phyloP scores from a whole-genome alignment of 768 basidiomycete species.

The Boletus rubropictus region DNA sequence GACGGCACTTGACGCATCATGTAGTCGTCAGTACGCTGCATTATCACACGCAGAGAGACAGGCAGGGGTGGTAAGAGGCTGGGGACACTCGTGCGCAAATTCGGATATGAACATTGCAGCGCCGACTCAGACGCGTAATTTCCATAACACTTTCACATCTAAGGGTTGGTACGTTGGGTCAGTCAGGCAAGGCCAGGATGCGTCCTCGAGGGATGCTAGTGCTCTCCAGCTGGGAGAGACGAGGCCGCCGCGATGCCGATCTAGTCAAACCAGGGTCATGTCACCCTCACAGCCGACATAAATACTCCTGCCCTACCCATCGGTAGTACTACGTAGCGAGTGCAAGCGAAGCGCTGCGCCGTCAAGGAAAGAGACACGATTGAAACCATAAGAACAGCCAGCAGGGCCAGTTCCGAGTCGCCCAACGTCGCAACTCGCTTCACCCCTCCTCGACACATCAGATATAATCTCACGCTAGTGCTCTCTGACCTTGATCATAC shows the following conservation, averaged over 20 bases:
- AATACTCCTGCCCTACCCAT: background rate
- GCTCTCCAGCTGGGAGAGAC: too few relatives aligned
- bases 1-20: constrained; percentile 23
- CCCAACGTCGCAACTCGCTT: constrained; percentile 3
- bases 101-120: background rate
- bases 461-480: constrained; percentile 3
- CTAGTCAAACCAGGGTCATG: too few relatives aligned
- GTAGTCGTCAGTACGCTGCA: constrained; percentile 23
- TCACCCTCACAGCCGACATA: too few relatives aligned
- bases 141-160: too few relatives aligned
- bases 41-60: background rate
- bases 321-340: too few relatives aligned
- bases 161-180: too few relatives aligned
- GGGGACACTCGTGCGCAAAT: background rate
- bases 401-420: constrained; percentile 12
- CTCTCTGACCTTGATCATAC: background rate
- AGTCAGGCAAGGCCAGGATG: too few relatives aligned
- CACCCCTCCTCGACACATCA: constrained; percentile 16
- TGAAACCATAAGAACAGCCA: constrained; percentile 6
- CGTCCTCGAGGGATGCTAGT: too few relatives aligned
- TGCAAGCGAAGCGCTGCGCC: background rate
- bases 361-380: background rate
- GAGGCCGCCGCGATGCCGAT: too few relatives aligned
- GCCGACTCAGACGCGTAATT: too few relatives aligned
- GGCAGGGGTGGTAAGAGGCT: background rate